Evolutionary conservation across 2,329 filamentous ascomycete genomes (phyloP).

Genomic region (Thyridium curvatum): DNA sequence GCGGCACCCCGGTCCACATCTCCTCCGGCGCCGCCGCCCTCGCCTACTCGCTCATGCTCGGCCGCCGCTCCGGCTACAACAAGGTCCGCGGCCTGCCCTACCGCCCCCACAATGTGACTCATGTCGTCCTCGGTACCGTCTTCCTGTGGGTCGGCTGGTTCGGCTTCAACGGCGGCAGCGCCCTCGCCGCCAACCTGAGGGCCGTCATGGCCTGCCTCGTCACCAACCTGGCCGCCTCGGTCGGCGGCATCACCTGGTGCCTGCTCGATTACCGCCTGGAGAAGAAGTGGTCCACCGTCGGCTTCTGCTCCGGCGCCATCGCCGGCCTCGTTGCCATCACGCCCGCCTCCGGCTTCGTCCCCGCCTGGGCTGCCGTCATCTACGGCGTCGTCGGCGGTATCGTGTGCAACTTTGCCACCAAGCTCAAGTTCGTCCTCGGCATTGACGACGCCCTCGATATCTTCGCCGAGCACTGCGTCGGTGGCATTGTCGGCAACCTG

Average conservation of each 20-base stretch:
- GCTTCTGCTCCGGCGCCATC: conserved; percentile 86
- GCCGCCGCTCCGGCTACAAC: conserved; percentile 58
- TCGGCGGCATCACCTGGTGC: conserved; percentile 78
- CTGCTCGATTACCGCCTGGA: conserved; percentile 87
- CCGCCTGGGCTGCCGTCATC: conserved; percentile 53
- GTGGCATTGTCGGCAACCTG: conserved; percentile 74
- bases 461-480: conserved; percentile 83
- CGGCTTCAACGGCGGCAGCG: conserved; percentile 87
- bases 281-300: conserved; percentile 88
- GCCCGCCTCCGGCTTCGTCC: conserved; percentile 75
- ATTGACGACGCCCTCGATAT: conserved; percentile 87
- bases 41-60: conserved; percentile 68
- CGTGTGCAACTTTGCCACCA: conserved; percentile 79
- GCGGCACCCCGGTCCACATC: conserved; percentile 70
- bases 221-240: conserved; percentile 79
- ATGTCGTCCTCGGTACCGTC: conserved; percentile 67
- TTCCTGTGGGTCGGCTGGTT: conserved; percentile 94
- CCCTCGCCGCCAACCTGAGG: conserved; percentile 74
- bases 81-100: conserved; percentile 57
- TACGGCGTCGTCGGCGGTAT: conserved; percentile 56
- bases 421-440: conserved; percentile 67
- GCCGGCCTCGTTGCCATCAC: conserved; percentile 84
- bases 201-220: conserved; percentile 86
- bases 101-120: conserved; percentile 67
- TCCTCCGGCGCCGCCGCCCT: conserved; percentile 65